Base-by-base conservation (phyloP, 2,329 filamentous ascomycete genomes). In the Didymella exigua region DNA sequence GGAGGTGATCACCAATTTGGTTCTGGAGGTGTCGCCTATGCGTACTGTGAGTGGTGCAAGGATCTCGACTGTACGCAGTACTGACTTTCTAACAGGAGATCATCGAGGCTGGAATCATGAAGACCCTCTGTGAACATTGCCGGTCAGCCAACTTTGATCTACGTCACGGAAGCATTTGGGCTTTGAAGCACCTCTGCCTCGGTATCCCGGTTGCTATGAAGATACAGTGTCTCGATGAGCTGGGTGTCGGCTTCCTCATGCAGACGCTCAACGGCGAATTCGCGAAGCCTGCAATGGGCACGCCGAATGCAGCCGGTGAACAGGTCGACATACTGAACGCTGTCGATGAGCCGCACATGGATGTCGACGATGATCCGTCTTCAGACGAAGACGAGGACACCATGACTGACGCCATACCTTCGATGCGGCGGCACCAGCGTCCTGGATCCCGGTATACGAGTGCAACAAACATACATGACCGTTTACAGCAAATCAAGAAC, bases 1-100 rank as follows among this genome's bases (percentile, higher is more conserved):
- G 0, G 88, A 89, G 30, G 88, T 89, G 6, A 84, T 96, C 33
- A 91, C 88, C 65, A 99, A 99, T 72, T 76, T 99, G 43, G 84
- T 96, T 5, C 81, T 92, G 41, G 91, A 96, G 59, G 90, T 96
- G 65, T 97, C 93, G 69, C 93, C 95, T 0, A 92, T 97, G 86
- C 88, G 91, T 74, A 87, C 91, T 72, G 91, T 93, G 74, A 79
- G 87, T 80, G 29, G 2, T n/a, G 24, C 19, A 8, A 2, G 4
- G 8, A 5, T 16, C 7, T 13, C 10, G 5, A 8, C 2, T 7
- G 11, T 19, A 18, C 7, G 13, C 19, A 11, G 21, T 24, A 45
- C 63, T 69, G 60, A 70, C 21, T 5, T 23, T 36, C 26, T 5
- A 27, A 26, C 47, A 65, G 86, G 81, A 87, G 37, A 86, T 97